Base-by-base conservation (phyloP, 768 basidiomycete species). In the Trametes sanguinea region DNA sequence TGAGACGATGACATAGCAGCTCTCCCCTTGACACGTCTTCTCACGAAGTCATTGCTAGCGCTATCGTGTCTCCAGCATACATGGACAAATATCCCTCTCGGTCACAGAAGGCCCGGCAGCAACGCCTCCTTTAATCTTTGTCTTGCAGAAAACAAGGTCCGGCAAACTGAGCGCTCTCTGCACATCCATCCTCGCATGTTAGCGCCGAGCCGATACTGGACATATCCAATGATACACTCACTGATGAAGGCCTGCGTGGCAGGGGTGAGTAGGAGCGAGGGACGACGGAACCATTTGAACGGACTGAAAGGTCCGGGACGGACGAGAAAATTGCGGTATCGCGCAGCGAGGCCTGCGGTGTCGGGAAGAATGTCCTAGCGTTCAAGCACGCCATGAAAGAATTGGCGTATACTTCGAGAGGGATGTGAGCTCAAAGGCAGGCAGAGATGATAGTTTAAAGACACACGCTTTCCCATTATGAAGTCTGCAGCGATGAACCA, bases 401-500 rank as follows among this genome's bases (percentile, higher is more conserved):
- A 54, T 64, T 64, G 42, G 58, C 63, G 27, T 64, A 64, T 1
- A 64, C 63, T 64, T 22, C 22, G 22, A 40, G 2, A 14, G 32
- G 5, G 0, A 4, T 1, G 22, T 44, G 10, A 42, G 27, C 10
- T 14, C 14, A 17, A 17, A 1, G 7, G 13, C 17, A 1, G 5
- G 16, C 7, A n/a, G 3, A 2, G 17, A 3, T 6, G 4, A 17
- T 16, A 5, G 10, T 3, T 14, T 0, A 5, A 9, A 2, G n/a
- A n/a, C 59, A 4, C 17, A 61, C 64, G 43, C 54, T 65, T 65
- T 13, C 64, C 60, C 64, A 65, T 65, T 40, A 65, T 61, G 42
- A 65, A 65, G 17, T 65, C 64, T 1, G 51, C 32, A 3, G 60
- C 60, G 39, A 65, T 65, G 51, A 65, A 65, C 64, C 64, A 65